Evolutionary conservation across 78 protist genomes (phyloP), one percentile per base, ranked within the genome.

Genomic region (Cyanophora paradoxa): DNA sequence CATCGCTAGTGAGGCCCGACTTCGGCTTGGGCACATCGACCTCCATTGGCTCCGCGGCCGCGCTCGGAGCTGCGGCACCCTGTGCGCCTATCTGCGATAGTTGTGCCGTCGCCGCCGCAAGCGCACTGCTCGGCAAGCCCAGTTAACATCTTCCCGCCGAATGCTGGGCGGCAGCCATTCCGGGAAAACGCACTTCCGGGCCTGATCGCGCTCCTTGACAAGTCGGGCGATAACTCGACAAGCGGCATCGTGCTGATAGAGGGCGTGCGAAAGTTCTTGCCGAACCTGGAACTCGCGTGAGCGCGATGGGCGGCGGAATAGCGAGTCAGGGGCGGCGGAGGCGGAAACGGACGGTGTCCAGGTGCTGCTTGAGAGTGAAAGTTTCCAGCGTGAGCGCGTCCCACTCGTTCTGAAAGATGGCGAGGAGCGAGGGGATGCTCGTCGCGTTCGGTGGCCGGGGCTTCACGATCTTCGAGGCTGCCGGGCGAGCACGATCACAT

Each of bases 201-300:
- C 94, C 7, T 74, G 78, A 64, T 95, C 98, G 31, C 97, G 81
- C 85, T 96, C 99, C 50, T 79, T 76, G 26, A 81, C 75, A 17
- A 97, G 75, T 20, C 98, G 73, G 0, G 98, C 98, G 69, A 97
- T 95, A 34, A 96, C 98, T 14, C 99, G 82, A 84, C 97, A 93
- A 0, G 99, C 96, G 0, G 98, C 99, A 39, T 97, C 99, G 77
- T 97, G 92, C 85, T 95, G 95, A 63, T 95, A 97, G 64, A 97
- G 83, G 0, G 97, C 65, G 54, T 94, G 96, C 1, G 97, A 65
- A 11, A 97, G 92, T 61, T 95, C 97, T 54, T 89, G 90, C 26
- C 96, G 73, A 6, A 50, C 46, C 44, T 62, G 50, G 22, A n/a
- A n/a, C n/a, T n/a, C n/a, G n/a, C n/a, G n/a, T n/a, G n/a, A n/a